Conservation (phyloP, 2,329 filamentous ascomycete species). For the Aspergillus fijiensis region DNA sequence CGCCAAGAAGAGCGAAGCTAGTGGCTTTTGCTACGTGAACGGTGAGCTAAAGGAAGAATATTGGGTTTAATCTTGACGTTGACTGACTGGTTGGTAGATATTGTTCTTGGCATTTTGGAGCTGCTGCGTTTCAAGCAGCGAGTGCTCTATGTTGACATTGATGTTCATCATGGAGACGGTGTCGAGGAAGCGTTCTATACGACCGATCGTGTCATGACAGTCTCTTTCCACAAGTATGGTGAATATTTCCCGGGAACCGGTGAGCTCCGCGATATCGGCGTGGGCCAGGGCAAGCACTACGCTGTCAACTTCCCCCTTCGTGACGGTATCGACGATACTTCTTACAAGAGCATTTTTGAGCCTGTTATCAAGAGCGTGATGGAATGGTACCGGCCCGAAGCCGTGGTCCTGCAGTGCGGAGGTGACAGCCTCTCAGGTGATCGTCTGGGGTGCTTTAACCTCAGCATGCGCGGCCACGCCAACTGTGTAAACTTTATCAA, state of each 20-base stretch:
- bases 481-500: conserved; percentile 70
- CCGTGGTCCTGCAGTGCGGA: conserved; percentile 68
- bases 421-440: conserved; percentile 68
- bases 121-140: conserved; percentile 63
- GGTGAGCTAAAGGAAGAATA: conserved; percentile 40
- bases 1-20: conserved; percentile 91
- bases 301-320: conserved; percentile 68
- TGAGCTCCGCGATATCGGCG: conserved; percentile 67
- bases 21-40: conserved; percentile 98
- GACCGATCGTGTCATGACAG: conserved; percentile 69
- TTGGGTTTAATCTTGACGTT: not conserved
- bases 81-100: conserved; percentile 48
- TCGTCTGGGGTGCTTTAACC: conserved; percentile 67
- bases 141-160: conserved; percentile 66
- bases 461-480: conserved; percentile 68
- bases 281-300: conserved; percentile 66
- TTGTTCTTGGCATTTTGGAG: conserved; percentile 65
- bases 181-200: conserved; percentile 72
- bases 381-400: conserved; percentile 67
- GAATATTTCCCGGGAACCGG: conserved; percentile 71
- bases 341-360: conserved; percentile 68
- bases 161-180: conserved; percentile 67
- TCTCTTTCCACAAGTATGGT: conserved; percentile 71
- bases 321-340: conserved; percentile 67
- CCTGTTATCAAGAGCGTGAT: conserved; percentile 67